Percentiles rank a stretch among this genome's conserved stretches.
Evolutionary conservation across 345 rosid species (phyloP).

Genomic region (Erodium maritimum): DNA sequence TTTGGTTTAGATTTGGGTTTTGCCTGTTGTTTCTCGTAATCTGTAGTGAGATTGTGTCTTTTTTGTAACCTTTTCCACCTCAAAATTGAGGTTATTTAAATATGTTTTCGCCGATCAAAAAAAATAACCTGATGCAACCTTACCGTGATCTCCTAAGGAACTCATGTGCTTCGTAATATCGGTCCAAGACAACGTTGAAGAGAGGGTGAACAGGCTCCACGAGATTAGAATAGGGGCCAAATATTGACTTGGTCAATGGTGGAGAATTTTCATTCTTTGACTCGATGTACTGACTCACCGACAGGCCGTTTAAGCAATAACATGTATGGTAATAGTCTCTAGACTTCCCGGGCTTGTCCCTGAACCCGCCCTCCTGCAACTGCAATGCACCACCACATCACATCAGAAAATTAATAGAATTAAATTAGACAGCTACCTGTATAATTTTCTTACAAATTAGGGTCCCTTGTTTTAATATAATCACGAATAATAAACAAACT

Average conservation of each 20-base stretch:
- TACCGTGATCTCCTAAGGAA: constrained; percentile 24
- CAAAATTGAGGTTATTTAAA: too few relatives aligned
- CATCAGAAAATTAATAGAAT: not conserved
- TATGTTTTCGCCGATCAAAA: too few relatives aligned
- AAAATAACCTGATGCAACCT: too few relatives aligned
- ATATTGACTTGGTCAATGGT: constrained; percentile 41
- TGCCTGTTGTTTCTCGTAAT: too few relatives aligned
- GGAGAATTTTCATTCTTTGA: constrained; percentile 40
- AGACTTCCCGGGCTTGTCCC: constrained; percentile 73
- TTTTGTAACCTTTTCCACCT: too few relatives aligned
- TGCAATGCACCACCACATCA: constrained; percentile 20
- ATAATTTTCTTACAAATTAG: too few relatives aligned
- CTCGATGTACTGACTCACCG: constrained; percentile 59
- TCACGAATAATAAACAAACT: too few relatives aligned
- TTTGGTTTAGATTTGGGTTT: too few relatives aligned
- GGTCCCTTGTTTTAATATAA: too few relatives aligned
- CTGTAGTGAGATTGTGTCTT: too few relatives aligned
- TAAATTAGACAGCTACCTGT: too few relatives aligned
- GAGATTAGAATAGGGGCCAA: constrained; percentile 68
- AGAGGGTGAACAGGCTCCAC: constrained; percentile 71
- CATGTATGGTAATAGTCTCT: constrained; percentile 87
- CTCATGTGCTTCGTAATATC: constrained; percentile 51
- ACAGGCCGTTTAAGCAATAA: constrained; percentile 81
- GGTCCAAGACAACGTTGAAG: constrained; percentile 56
- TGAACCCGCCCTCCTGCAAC: constrained; percentile 65